Conservation (phyloP, 1,284 basidiomycete genomes). For the Leccinum angustisporum region DNA sequence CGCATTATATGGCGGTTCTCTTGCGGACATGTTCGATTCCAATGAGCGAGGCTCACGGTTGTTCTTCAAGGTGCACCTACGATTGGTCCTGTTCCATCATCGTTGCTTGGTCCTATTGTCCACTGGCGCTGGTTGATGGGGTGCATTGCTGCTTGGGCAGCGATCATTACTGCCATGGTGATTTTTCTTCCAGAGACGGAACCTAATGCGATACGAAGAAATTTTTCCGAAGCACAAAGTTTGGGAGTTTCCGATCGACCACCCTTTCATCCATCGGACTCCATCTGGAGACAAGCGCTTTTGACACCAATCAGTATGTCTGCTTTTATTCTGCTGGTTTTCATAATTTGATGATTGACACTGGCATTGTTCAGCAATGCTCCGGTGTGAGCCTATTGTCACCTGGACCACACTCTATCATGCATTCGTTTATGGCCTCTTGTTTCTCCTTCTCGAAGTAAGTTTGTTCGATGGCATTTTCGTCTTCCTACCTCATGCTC, state of each 20-base stretch:
- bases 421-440: conserved; percentile 26
- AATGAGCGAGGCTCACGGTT: conserved; percentile 27
- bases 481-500: not conserved
- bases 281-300: conserved; percentile 20
- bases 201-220: conserved; percentile 20
- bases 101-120: conserved; percentile 23
- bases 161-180: conserved; percentile 16
- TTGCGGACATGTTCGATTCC: conserved; percentile 27
- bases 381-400: conserved; percentile 26
- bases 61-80: conserved; percentile 30
- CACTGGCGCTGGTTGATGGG: conserved; percentile 30
- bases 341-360: not conserved
- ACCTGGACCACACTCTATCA: conserved; percentile 28
- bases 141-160: conserved; percentile 21
- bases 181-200: conserved; percentile 28
- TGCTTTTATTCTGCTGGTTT: not conserved
- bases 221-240: conserved; percentile 7
- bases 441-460: conserved; percentile 30
- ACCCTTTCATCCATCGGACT: not conserved
- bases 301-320: conserved; percentile 25
- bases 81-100: conserved; percentile 28
- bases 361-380: conserved; percentile 18
- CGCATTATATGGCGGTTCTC: conserved; percentile 27
- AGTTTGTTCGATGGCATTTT: not conserved
- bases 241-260: not conserved